A percentile compares a stretch with the other conserved stretches of the same genome.
These are phyloP conservation scores for Cicer cuneatum DNA, from an alignment of 306 rosid genomes.

Conservation along the genomic window DNA sequence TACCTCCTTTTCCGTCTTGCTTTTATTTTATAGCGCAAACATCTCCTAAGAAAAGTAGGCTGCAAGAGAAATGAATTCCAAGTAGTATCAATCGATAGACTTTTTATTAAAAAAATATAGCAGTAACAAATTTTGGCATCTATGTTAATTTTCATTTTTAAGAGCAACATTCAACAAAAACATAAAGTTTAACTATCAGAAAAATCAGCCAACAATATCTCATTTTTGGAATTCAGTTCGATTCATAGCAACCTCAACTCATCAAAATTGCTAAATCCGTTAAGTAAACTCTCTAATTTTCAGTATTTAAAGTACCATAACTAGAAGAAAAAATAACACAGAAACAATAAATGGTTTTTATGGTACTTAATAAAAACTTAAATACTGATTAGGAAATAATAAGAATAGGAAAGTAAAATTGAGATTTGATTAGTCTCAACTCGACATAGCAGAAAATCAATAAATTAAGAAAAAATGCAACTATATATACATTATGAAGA, in stretches of 20 bases:
- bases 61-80: slow-evolving; percentile 55
- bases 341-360: neutral
- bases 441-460: slow-evolving; percentile 17
- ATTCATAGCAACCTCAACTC: slow-evolving; percentile 30
- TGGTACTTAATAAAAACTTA: neutral
- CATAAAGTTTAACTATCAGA: neutral
- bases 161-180: slow-evolving; percentile 12
- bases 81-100: slow-evolving; percentile 13
- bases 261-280: neutral
- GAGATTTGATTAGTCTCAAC: slow-evolving; percentile 14
- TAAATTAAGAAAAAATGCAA: slow-evolving; percentile 9
- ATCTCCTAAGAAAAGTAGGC: slow-evolving; percentile 89
- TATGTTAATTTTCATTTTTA: slow-evolving; percentile 1
- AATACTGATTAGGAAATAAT: neutral
- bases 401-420: neutral
- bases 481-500: slow-evolving; percentile 63
- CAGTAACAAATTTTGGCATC: slow-evolving; percentile 12
- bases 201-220: neutral
- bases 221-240: neutral
- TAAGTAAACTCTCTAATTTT: slow-evolving; percentile 1
- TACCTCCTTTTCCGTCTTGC: slow-evolving; percentile 77
- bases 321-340: neutral
- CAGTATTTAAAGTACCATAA: slow-evolving; percentile 12
- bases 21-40: slow-evolving; percentile 78
- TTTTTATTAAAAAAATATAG: neutral